Base-by-base conservation (phyloP, 2,329 filamentous ascomycete species). In the Dryadomyces quercus-mongolicae region DNA sequence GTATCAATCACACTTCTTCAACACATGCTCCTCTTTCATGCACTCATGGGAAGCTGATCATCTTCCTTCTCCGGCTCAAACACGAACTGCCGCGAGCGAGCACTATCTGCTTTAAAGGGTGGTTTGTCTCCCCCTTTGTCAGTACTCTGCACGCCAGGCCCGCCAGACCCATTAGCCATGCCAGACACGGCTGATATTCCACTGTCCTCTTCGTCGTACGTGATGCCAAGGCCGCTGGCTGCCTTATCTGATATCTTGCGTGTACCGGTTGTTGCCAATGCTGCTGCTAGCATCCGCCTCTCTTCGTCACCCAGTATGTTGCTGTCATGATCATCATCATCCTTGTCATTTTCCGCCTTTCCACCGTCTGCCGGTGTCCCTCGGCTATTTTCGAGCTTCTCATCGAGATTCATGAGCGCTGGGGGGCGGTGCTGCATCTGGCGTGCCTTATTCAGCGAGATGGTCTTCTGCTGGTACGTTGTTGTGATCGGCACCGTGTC, bases 391-490 rank as follows among this genome's bases (percentile, higher is more conserved):
- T 67, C 65, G 8, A 67, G 60, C 62, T 66, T 69, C 58, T 75
- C 77, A 51, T 83, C 80, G 3, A 83, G 70, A 60, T 81, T 85
- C 85, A 93, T 92, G 54, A 96, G 74, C 2, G 89, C 90, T 31
- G 91, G 93, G 2, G 93, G 93, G 5, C 93, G 81, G 65, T 95
- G 89, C 55, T 86, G 86, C 83, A 94, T 88, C 58, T 85, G 80
- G 56, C 85, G 83, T 13, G 93, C 93, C 70, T 95, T 95, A 54
- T 85, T 80, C 7, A 98, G 80, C 25, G 87, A 93, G 54, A 98
- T 95, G 0, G 93, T 98, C 74, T 95, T 93, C 66, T 96, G 91
- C 66, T 95, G 92, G 70, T 97, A 97, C 3, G 90, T 95, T 3
- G 88, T 93, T 20, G 88, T 90, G 57, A 95, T 84, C 10, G 85